Percentiles rank a stretch among this genome's conserved stretches.
Evolutionary conservation across 1,284 basidiomycete genomes (phyloP).

Genomic region (Leccinum holopus): DNA sequence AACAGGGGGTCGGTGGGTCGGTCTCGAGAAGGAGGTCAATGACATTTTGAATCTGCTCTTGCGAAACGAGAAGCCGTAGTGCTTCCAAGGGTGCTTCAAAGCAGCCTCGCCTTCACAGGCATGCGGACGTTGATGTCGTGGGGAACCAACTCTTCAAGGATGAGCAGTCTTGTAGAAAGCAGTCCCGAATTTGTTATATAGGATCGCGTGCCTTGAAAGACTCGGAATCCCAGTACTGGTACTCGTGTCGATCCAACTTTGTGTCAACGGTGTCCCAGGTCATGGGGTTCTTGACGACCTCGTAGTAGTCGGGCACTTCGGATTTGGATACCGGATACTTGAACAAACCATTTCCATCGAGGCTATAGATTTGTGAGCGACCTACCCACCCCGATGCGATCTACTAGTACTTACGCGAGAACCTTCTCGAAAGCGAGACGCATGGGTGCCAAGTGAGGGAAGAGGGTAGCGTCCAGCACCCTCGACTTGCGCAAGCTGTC

Average conservation of each 20-base stretch:
- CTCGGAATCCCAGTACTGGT: slow-evolving; percentile 59
- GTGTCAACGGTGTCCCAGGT: slow-evolving; percentile 81
- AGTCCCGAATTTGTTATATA: slow-evolving; percentile 82
- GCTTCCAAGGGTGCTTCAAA: slow-evolving; percentile 66
- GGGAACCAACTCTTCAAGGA: slow-evolving; percentile 55
- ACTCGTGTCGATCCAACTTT: slow-evolving; percentile 77
- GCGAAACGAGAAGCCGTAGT: slow-evolving; percentile 54
- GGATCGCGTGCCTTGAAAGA: slow-evolving; percentile 86
- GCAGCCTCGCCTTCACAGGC: slow-evolving; percentile 5
- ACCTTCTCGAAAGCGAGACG: slow-evolving; percentile 72
- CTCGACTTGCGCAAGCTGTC: slow-evolving; percentile 77
- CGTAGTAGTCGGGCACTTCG: slow-evolving; percentile 92
- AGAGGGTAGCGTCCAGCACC: slow-evolving; percentile 63
- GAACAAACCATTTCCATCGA: slow-evolving; percentile 77
- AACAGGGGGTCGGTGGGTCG: slow-evolving; percentile 67
- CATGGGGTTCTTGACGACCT: slow-evolving; percentile 87
- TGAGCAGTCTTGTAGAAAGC: slow-evolving; percentile 71
- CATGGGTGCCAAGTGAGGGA: slow-evolving; percentile 64
- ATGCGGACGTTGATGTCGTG: slow-evolving; percentile 20
- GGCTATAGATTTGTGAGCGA: slow-evolving; percentile 42
- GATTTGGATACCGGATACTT: slow-evolving; percentile 75
- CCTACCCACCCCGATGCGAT: background rate
- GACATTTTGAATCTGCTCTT: slow-evolving; percentile 50
- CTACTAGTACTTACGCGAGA: slow-evolving; percentile 51
- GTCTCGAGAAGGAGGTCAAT: slow-evolving; percentile 52